A percentile compares a stretch with the other conserved stretches of the same genome.
These are phyloP conservation scores for Hypoxylon sp. DNA, from an alignment of 2,329 filamentous ascomycete genomes.

Conservation along the genomic window DNA sequence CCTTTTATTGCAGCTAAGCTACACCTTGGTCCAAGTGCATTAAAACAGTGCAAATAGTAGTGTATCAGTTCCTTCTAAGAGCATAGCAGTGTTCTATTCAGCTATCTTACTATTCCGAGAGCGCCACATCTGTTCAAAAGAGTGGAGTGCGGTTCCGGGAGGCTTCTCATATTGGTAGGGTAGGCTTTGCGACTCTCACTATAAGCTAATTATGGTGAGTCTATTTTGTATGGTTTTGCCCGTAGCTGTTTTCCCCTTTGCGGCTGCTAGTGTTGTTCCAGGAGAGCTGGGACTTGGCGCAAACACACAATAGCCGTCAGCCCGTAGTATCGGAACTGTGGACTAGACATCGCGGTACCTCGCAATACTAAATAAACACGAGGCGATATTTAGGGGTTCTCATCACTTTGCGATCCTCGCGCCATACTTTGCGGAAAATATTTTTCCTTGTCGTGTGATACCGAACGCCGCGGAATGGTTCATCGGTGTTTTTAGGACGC, in stretches of 20 bases:
- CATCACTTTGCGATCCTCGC: background rate
- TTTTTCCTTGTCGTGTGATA: background rate
- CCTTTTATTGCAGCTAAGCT: background rate
- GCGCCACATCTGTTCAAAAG: background rate
- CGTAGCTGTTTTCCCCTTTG: background rate
- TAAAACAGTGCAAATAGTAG: background rate
- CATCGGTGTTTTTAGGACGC: background rate
- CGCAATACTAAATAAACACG: background rate
- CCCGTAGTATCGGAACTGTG: background rate
- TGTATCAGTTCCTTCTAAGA: background rate
- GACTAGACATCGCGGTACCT: background rate
- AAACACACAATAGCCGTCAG: background rate
- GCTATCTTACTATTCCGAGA: background rate
- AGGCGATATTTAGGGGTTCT: background rate
- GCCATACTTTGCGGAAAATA: background rate
- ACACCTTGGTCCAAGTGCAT: background rate
- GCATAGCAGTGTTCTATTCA: background rate
- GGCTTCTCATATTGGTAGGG: background rate
- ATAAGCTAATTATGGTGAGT: background rate
- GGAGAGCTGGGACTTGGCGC: background rate
- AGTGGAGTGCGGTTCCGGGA: background rate
- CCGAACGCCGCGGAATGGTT: background rate
- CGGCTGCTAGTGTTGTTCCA: background rate
- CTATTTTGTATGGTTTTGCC: background rate
- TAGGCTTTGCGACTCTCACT: background rate